Evolutionary conservation across 768 basidiomycete genomes (phyloP), one percentile per base, ranked within the genome.

Genomic region (Mycena metata): DNA sequence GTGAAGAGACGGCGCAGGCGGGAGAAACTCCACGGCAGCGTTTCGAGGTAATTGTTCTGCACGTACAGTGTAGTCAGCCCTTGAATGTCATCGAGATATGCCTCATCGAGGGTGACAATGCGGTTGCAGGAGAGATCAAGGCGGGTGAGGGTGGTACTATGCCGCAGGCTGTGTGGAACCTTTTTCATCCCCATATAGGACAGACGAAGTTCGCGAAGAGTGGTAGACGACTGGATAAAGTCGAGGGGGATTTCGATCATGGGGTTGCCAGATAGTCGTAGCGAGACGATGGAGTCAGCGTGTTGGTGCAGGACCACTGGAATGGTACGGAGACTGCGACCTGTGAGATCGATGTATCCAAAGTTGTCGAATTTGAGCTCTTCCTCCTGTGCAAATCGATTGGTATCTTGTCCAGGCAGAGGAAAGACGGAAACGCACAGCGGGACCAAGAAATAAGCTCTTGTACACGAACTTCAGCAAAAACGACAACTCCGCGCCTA

Each of bases 201-300:
- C 42, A 99, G 83, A 15, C 91, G 89, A 42, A 99, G 88, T 72
- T 97, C 95, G 60, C 91, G 89, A 12, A 99, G 86, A 5, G 84
- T 86, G 1, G 87, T 88, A 77, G 95, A 97, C 9, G 91, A 88
- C 78, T 97, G 94, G 58, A 98, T 91, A 76, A 99, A 99, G 79
- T 99, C 98, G 50, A 94, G 89, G 1, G 97, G 97, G 39, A 99
- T 91, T 78, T 98, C 96, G 56, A 96, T 87, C 87, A 97, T 94
- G 2, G 96, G 96, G 76, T 99, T 99, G 47, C 93, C 89, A 3
- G 96, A 96, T 16, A 99, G 86, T 69, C 92, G 93, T 68, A 98
- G 91, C 42, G 86, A 90, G 70, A 93, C 82, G 73, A 99, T 96
- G 26, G 87, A 87, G 70, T 92, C 90, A 3, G 96, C 95, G 67